These are phyloP conservation scores for Bryoglossum gracile DNA, from an alignment of 495 filamentous ascomycete species.

Conservation along the genomic window DNA sequence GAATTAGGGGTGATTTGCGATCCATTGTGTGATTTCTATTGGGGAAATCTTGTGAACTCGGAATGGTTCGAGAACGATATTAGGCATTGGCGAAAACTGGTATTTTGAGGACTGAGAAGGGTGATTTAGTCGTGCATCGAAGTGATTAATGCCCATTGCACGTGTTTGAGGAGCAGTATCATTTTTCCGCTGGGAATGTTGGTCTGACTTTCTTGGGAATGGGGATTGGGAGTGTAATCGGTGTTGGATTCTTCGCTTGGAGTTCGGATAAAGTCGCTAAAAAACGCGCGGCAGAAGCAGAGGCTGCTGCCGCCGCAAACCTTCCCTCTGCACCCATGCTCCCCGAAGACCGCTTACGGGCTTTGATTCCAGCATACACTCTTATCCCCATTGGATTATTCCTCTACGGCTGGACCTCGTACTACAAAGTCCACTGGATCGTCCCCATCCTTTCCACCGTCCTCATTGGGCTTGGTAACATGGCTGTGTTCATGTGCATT, in stretches of 20 bases:
- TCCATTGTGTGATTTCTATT: too few species aligned
- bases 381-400: constrained; percentile 48
- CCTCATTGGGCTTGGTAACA: constrained; percentile 35
- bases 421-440: constrained; percentile 48
- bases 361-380: constrained; percentile 31
- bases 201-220: constrained; percentile 63
- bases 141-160: too few species aligned
- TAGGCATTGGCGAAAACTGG: too few species aligned
- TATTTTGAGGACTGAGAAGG: too few species aligned
- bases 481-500: constrained; percentile 62
- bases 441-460: constrained; percentile 43
- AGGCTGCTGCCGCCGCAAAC: background rate
- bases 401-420: constrained; percentile 62
- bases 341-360: constrained; percentile 40
- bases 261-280: constrained; percentile 7
- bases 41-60: too few species aligned
- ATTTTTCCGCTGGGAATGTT: constrained; percentile 53
- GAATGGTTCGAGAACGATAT: too few species aligned
- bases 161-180: constrained; percentile 54
- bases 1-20: too few species aligned
- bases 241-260: constrained; percentile 23
- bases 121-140: too few species aligned
- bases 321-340: constrained; percentile 19
- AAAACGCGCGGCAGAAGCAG: constrained; percentile 4
- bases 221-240: constrained; percentile 51